These are phyloP conservation scores for Articulospora tetracladia DNA, from an alignment of 495 filamentous ascomycete genomes.

Conservation along the genomic window DNA sequence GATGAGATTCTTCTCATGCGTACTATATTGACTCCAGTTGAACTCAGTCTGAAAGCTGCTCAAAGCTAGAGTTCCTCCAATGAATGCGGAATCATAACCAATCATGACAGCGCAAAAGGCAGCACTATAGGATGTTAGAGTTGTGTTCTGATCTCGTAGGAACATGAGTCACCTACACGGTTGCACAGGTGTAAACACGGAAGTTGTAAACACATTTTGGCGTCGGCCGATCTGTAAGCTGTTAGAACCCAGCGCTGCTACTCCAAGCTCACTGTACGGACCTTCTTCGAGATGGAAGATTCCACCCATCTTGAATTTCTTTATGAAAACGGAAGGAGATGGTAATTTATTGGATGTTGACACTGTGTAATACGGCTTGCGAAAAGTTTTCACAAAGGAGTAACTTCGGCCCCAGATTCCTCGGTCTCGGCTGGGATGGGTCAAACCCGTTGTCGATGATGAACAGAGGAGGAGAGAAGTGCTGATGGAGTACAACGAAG, in stretches of 20 bases:
- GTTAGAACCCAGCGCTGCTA: neutral
- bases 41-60: constrained; percentile 42
- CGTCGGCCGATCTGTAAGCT: constrained; percentile 58
- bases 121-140: constrained; percentile 23
- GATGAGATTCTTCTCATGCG: constrained; percentile 39
- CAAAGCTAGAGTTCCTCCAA: constrained; percentile 17
- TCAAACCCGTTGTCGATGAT: neutral
- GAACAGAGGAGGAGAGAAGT: neutral
- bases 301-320: constrained; percentile 42
- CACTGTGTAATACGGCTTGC: neutral
- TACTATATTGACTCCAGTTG: constrained; percentile 40
- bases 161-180: constrained; percentile 21
- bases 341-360: neutral
- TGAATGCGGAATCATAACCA: constrained; percentile 15
- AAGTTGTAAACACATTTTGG: constrained; percentile 70
- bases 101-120: constrained; percentile 58
- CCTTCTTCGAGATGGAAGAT: constrained; percentile 37
- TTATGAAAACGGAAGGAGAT: neutral
- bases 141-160: constrained; percentile 19
- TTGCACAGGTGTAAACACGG: constrained; percentile 59
- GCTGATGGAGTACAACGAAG: neutral
- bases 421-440: neutral
- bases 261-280: constrained; percentile 18
- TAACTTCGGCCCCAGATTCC: neutral
- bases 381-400: constrained; percentile 1